Percentiles rank a stretch among this genome's conserved stretches.
Evolutionary conservation across 2,329 filamentous ascomycete genomes (phyloP).

Genomic region (Calonectria ilicicola): DNA sequence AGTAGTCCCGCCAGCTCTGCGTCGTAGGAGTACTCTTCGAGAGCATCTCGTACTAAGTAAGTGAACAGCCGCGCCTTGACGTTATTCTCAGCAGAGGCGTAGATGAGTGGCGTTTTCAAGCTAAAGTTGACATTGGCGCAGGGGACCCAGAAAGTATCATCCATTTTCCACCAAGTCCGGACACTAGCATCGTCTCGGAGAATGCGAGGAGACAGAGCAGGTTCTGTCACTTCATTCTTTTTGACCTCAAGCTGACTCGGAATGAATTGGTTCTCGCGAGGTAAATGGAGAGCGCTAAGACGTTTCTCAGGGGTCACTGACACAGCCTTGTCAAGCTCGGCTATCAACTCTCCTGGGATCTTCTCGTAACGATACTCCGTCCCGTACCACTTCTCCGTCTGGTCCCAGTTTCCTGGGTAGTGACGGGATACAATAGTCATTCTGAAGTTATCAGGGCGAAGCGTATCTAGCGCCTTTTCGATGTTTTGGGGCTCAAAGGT

Average conservation of each 20-base stretch:
- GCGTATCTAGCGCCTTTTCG: constrained; percentile 75
- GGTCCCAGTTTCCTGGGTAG: constrained; percentile 85
- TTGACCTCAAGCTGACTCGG: constrained; percentile 93
- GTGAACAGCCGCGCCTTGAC: constrained; percentile 86
- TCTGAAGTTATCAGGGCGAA: constrained; percentile 91
- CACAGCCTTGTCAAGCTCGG: constrained; percentile 75
- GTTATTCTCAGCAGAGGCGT: constrained; percentile 80
- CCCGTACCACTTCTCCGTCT: constrained; percentile 97
- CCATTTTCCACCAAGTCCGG: constrained; percentile 97
- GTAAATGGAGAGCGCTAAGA: constrained; percentile 81
- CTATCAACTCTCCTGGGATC: constrained; percentile 81
- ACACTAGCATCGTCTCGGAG: constrained; percentile 86
- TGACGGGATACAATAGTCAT: constrained; percentile 86
- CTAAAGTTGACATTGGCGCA: constrained; percentile 89
- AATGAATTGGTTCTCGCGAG: constrained; percentile 95
- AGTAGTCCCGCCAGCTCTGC: constrained; percentile 91
- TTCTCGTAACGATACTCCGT: constrained; percentile 90
- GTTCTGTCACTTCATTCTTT: constrained; percentile 87
- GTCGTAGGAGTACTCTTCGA: constrained; percentile 96
- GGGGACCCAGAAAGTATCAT: constrained; percentile 98
- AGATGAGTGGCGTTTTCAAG: constrained; percentile 82
- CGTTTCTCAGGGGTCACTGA: constrained; percentile 68
- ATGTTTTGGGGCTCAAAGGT: constrained; percentile 86
- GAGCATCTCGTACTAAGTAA: constrained; percentile 86
- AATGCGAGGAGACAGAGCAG: constrained; percentile 79